Base-by-base conservation (phyloP, 345 rosid species). In the Adansonia digitata region DNA sequence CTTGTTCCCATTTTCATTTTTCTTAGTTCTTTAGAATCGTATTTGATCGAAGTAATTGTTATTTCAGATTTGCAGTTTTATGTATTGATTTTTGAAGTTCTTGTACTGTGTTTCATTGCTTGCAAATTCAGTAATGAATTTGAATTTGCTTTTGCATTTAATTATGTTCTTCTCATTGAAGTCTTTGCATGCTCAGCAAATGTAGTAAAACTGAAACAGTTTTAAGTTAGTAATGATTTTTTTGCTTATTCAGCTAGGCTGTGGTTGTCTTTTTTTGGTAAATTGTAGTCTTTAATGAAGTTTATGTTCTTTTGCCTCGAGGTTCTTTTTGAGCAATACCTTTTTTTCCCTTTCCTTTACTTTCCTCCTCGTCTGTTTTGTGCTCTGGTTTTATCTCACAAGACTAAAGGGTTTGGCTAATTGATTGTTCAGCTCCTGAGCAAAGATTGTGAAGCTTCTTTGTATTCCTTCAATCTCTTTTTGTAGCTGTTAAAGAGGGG, bases 341-440 rank as follows among this genome's bases (percentile, higher is more conserved):
- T 11, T 55, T 76, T 66, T 56, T 11, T 68, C 40, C 4, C 53
- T 40, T 26, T 56, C n/a, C 43, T 48, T 69, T n/a, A 43, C n/a
- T 7, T 35, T 68, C 22, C 31, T 22, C 39, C 5, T 71, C 39
- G 10, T 56, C 34, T 35, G 51, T 26, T 57, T 45, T 71, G 18
- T 53, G 42, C 9, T 29, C 22, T 18, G 8, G n/a, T 3, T 15
- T 14, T 71, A 22, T 29, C 60, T 55, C 29, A 22, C 13, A 55
- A 55, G 61, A n/a, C 61, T 69, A 64, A 65, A 53, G 42, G 40
- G 4, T 49, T 75, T 53, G 2, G 57, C 74, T 37, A 14, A 22
- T 46, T 37, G 77, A 45, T 56, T 70, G 5, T 34, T 22, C 79
- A 83, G 88, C 73, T 55, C 24, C 75, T 76, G 49, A 53, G 67